Base-by-base conservation (phyloP, 768 basidiomycete species). In the Auricularia heimuer region DNA sequence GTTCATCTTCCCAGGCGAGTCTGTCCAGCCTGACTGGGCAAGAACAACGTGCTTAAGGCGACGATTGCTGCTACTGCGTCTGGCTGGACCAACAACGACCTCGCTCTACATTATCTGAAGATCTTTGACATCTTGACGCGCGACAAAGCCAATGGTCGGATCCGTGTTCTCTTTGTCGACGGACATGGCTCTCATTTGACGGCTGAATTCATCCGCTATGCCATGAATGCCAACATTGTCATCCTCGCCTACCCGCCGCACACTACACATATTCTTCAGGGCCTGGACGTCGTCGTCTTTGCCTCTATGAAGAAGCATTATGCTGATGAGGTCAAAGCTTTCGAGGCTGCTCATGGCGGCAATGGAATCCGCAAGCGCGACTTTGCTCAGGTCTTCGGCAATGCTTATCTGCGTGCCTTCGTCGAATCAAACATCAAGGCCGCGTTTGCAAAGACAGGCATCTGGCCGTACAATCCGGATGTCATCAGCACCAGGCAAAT, bases 131-230 rank as follows among this genome's bases (percentile, higher is more conserved):
- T 73, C 3, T 37, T 44, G 16, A 74, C 70, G 4, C 69, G 71
- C 34, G 64, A 45, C 3, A 62, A 62, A 64, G 16, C 24, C 36
- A 62, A 66, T 16, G 65, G 56, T 47, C 69, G 69, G 0, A 74
- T 72, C n/a, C 71, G 67, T 0, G 69, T 78, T 8, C 69, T 79
- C 2, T 76, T 79, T 37, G 67, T 79, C 4, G 77, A 79, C 69
- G 76, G 78, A 0, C 78, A 79, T 67, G 75, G 74, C 35, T 75
- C 74, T 1, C 77, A 79, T 68, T 70, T 68, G 65, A 75, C 76
- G 3, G 73, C 63, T 61, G 24, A 29, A 21, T 77, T 79, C 65
- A 70, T 70, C 64, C 44, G 66, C 6, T 76, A 70, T 66, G 73
- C 74, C 1, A 64, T 67, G 16, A 24, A 68, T 3, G 63, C 75